Evolutionary conservation across 2,329 filamentous ascomycete genomes (phyloP).

Genomic region (Apiospora malaysiana): DNA sequence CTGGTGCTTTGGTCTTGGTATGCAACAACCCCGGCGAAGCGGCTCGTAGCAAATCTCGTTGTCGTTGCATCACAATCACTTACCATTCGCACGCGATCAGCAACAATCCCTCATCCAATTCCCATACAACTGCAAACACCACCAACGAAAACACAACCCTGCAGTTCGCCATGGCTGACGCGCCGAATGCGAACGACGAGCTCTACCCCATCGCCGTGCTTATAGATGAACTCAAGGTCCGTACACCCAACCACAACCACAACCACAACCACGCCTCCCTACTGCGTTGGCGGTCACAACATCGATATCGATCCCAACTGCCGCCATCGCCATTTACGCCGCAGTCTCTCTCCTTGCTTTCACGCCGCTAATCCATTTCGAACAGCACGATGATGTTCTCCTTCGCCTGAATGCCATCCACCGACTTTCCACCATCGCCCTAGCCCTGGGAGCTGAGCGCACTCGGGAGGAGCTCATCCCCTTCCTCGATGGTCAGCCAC

Average conservation of each 20-base stretch:
- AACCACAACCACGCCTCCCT: slow-evolving; percentile 11
- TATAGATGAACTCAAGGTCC: slow-evolving; percentile 99
- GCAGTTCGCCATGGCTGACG: slow-evolving; percentile 79
- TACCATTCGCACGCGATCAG: slow-evolving; percentile 30
- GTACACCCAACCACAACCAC: slow-evolving; percentile 36
- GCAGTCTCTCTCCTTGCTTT: slow-evolving; percentile 19
- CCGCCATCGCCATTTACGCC: slow-evolving; percentile 13
- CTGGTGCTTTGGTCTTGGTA: slow-evolving; percentile 20
- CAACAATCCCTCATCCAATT: slow-evolving; percentile 28
- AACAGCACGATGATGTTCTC: slow-evolving; percentile 95
- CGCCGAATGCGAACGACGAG: slow-evolving; percentile 92
- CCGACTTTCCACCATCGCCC: slow-evolving; percentile 95
- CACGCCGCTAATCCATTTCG: slow-evolving; percentile 31
- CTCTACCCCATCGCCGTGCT: slow-evolving; percentile 99
- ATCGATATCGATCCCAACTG: not conserved
- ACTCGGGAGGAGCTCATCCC: slow-evolving; percentile 98
- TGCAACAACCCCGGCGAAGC: slow-evolving; percentile 18
- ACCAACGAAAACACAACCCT: slow-evolving; percentile 22
- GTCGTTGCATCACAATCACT: slow-evolving; percentile 23
- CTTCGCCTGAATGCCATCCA: slow-evolving; percentile 98
- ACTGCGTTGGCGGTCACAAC: slow-evolving; percentile 32
- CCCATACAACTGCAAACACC: slow-evolving; percentile 21
- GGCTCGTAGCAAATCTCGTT: slow-evolving; percentile 22
- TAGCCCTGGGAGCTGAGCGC: slow-evolving; percentile 92
- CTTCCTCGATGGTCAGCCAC: slow-evolving; percentile 88